A percentile compares a stretch with the other conserved stretches of the same genome.
Conservation (phyloP, 495 filamentous ascomycete genomes). For the Alectoria sarmentosa region DNA sequence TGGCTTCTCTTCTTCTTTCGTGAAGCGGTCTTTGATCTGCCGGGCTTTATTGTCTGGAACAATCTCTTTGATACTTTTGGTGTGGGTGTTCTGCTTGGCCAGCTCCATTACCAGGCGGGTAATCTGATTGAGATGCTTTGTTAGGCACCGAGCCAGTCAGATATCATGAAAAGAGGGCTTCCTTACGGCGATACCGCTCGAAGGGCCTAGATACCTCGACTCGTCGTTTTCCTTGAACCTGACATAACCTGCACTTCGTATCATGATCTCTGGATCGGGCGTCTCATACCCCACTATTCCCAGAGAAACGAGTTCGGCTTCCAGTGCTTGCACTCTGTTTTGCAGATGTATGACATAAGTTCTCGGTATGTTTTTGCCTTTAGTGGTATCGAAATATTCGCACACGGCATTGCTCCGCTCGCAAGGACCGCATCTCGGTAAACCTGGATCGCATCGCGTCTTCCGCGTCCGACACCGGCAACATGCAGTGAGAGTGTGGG, state of each 20-base stretch:
- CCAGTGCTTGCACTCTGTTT: slow-evolving; percentile 68
- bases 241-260: slow-evolving; percentile 75
- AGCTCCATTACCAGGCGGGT: slow-evolving; percentile 90
- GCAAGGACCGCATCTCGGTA: slow-evolving; percentile 88
- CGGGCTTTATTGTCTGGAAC: slow-evolving; percentile 61
- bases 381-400: slow-evolving; percentile 87
- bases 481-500: slow-evolving; percentile 82
- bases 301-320: slow-evolving; percentile 59
- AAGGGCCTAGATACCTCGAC: slow-evolving; percentile 80
- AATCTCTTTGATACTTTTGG: slow-evolving; percentile 79
- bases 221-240: slow-evolving; percentile 74
- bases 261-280: slow-evolving; percentile 68
- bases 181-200: slow-evolving; percentile 92
- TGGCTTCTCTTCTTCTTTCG: slow-evolving; percentile 50
- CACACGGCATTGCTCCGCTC: slow-evolving; percentile 81
- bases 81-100: slow-evolving; percentile 78
- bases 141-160: slow-evolving; percentile 1
- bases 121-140: slow-evolving; percentile 53
- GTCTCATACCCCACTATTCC: slow-evolving; percentile 60
- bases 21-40: slow-evolving; percentile 50
- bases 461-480: slow-evolving; percentile 83
- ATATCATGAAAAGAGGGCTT: slow-evolving; percentile 30
- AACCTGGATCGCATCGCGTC: slow-evolving; percentile 84
- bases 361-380: slow-evolving; percentile 67
- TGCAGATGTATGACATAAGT: slow-evolving; percentile 85